Evolutionary conservation across 2,329 filamentous ascomycete genomes (phyloP).

Genomic region (Fusarium circinatum): DNA sequence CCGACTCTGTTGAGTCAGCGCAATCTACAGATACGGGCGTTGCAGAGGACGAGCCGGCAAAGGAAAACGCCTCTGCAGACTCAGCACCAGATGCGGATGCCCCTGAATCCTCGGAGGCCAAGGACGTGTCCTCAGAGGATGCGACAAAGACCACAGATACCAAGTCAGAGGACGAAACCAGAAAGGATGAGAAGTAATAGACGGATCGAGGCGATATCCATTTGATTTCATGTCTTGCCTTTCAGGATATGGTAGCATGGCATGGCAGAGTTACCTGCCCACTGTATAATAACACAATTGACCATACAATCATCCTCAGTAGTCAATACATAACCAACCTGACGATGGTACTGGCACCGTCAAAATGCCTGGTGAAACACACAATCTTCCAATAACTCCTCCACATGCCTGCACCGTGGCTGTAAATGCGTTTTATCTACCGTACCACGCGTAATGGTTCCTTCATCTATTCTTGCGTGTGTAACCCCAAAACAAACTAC

Average conservation of each 20-base stretch:
- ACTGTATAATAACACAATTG: conserved; percentile 24
- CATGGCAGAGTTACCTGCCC: neutral
- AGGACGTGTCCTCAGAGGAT: conserved; percentile 17
- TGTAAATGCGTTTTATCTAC: neutral
- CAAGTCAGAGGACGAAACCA: conserved; percentile 5
- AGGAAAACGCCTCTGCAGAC: conserved; percentile 1
- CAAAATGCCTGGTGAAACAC: neutral
- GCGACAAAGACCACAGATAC: neutral
- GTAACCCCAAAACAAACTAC: neutral
- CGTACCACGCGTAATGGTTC: neutral
- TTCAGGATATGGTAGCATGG: conserved; percentile 2
- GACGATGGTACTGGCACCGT: neutral
- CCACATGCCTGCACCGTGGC: neutral
- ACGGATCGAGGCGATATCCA: neutral
- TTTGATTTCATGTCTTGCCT: conserved; percentile 11
- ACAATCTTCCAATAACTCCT: neutral
- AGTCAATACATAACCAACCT: neutral
- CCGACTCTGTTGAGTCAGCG: conserved; percentile 30
- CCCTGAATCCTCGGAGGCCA: conserved; percentile 8
- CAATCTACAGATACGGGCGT: conserved; percentile 33
- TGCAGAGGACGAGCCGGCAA: conserved; percentile 3
- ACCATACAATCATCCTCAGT: neutral
- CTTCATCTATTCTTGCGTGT: neutral
- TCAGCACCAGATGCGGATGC: neutral
- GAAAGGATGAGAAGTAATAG: conserved; percentile 27